These are phyloP conservation scores for Talaromyces sp. DNA, from an alignment of 2,329 filamentous ascomycete species.

Conservation along the genomic window DNA sequence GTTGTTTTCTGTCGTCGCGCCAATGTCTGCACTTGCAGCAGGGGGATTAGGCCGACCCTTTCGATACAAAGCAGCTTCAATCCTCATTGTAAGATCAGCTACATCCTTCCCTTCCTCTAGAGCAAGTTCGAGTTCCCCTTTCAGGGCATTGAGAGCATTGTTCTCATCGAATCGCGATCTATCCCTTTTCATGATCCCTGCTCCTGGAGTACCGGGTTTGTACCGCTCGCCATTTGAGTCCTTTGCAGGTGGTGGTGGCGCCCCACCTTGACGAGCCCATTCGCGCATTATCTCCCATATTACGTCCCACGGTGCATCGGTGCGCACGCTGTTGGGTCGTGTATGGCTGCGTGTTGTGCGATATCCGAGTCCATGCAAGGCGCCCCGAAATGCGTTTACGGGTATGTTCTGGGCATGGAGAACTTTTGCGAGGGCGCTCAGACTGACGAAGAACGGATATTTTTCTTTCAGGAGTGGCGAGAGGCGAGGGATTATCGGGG, in stretches of 20 bases:
- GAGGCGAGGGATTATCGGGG: conserved; percentile 44
- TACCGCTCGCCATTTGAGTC: background rate
- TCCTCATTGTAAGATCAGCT: conserved; percentile 36
- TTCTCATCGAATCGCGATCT: conserved; percentile 24
- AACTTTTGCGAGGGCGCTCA: conserved; percentile 67
- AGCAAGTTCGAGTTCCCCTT: conserved; percentile 33
- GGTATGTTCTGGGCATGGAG: conserved; percentile 75
- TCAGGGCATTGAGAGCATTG: conserved; percentile 29
- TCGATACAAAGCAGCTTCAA: conserved; percentile 43
- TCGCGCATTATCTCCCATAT: conserved; percentile 93
- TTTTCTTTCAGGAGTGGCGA: conserved; percentile 49
- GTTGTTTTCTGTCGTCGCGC: conserved; percentile 19
- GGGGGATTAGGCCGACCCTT: conserved; percentile 20
- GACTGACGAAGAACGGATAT: conserved; percentile 79
- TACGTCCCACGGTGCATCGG: conserved; percentile 81
- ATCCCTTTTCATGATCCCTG: conserved; percentile 56
- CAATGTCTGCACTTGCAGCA: background rate
- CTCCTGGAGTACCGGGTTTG: conserved; percentile 61
- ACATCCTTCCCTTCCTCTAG: conserved; percentile 31
- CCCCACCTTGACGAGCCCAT: conserved; percentile 69
- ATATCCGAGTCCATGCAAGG: conserved; percentile 75
- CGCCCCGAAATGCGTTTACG: conserved; percentile 74
- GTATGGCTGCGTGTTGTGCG: conserved; percentile 80
- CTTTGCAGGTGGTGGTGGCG: background rate
- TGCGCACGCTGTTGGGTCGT: conserved; percentile 85